Percentiles rank a stretch among this genome's conserved stretches.
Conservation (phyloP, 192 early-diverging fungal species). For the Coemansia sp. region DNA sequence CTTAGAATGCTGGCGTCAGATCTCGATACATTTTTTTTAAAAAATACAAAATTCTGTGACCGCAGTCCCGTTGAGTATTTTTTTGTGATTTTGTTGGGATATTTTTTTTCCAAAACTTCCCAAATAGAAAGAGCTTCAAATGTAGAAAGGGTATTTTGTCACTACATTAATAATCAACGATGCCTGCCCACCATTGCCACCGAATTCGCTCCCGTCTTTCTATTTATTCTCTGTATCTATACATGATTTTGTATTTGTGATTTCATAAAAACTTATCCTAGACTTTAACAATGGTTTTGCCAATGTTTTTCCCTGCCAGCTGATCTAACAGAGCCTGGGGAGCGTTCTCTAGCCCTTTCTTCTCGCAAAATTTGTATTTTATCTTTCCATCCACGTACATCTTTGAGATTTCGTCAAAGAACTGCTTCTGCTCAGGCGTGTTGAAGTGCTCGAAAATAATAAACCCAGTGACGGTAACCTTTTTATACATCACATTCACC, state of each 20-base stretch:
- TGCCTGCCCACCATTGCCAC: no score
- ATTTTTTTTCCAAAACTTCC: no score
- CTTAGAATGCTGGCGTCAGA: not conserved
- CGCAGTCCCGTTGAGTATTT: not conserved
- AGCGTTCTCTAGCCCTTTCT: conserved; percentile 68
- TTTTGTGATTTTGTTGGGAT: not conserved
- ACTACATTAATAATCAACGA: not conserved
- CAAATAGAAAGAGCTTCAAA: not conserved
- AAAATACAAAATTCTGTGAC: not conserved
- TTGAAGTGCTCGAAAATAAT: conserved; percentile 59
- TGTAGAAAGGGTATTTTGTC: not conserved
- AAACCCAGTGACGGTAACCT: conserved; percentile 67
- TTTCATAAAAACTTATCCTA: not conserved
- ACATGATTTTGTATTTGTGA: not conserved
- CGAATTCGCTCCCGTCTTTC: no score
- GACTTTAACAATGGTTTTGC: conserved; percentile 64
- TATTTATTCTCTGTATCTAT: no score
- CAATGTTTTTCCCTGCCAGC: conserved; percentile 68
- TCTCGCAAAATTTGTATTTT: conserved; percentile 58
- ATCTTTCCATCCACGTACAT: conserved; percentile 65
- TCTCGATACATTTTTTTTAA: not conserved
- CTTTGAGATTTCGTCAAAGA: conserved; percentile 59
- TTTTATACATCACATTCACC: conserved; percentile 56
- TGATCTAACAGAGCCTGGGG: conserved; percentile 63
- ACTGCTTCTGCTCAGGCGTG: conserved; percentile 49